Base-by-base conservation (phyloP, 1,139 yeast species). In the Saccharomyces hybrid region DNA sequence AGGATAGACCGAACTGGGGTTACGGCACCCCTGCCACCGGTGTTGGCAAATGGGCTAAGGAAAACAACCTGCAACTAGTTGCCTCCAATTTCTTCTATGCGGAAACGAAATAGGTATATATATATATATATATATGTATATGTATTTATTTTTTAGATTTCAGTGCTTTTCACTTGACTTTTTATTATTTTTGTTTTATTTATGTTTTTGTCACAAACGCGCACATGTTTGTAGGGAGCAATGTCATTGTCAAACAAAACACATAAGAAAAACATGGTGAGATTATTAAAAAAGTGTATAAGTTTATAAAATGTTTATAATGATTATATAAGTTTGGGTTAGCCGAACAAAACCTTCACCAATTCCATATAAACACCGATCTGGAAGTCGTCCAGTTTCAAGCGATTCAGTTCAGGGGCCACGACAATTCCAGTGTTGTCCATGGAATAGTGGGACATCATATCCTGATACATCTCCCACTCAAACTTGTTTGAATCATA, bases 1-100 rank as follows among this genome's bases (percentile, higher is more conserved):
- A 53, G 46, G 88, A 79, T 64, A 79, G 96, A 67, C 84, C 88
- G 41, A 84, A 77, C 65, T 90, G 96, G 96, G 96, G 96, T 34
- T 84, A 90, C 13, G 87, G 84, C 27, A 75, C 76, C 46, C 88
- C 95, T 2, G 84, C 87, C 5, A 77, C 81, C 46, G 96, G 96
- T 3, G 88, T 82, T 13, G 77, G 82, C 57, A 87, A 84, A 60
- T 90, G 90, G 88, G 84, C 87, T 48, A 71, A 74, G 53, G 77
- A 82, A 69, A 82, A 88, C 59, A 80, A 80, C 16, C 74, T 83
- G 59, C 78, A 81, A 61, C 83, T 89, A 51, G 76, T 87, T 55
- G 90, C 88, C 14, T 82, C 83, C 56, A 90, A 90, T 75, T 90
- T 85, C 71, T 90, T 86, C 74, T 81, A 78, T 63, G 90, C 95